These are phyloP conservation scores for Dictyophora rubrovolvata DNA, from an alignment of 768 basidiomycete genomes.

Conservation along the genomic window DNA sequence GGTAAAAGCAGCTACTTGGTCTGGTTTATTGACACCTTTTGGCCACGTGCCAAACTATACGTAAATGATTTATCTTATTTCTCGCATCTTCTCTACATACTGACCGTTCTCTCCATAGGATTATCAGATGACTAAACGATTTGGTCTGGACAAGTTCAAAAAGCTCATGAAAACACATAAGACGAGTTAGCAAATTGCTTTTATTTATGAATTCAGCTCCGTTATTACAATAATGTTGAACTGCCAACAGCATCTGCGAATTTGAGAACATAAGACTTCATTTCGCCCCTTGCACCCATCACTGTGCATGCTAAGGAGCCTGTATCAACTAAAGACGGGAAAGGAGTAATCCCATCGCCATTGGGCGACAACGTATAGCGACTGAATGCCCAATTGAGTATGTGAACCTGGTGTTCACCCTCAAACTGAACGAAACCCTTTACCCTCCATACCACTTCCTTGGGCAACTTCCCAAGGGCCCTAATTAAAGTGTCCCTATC, in stretches of 20 bases:
- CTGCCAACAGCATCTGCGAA: conserved; percentile 41
- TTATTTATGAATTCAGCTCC: background rate
- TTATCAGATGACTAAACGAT: background rate
- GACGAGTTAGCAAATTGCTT: background rate
- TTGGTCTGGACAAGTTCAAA: conserved; percentile 8
- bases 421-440: conserved; percentile 72
- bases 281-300: conserved; percentile 87
- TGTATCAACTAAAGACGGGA: conserved; percentile 16
- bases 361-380: conserved; percentile 54
- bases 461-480: conserved; percentile 45
- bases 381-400: conserved; percentile 93
- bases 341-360: conserved; percentile 11
- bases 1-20: background rate
- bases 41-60: conserved; percentile 1
- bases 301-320: conserved; percentile 57
- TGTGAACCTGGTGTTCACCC: conserved; percentile 29
- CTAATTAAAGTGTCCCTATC: conserved; percentile 29
- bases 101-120: background rate
- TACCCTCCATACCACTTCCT: conserved; percentile 68
- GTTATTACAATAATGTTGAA: conserved; percentile 19
- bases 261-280: conserved; percentile 42
- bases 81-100: background rate
- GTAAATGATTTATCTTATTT: background rate
- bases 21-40: conserved; percentile 9
- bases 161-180: background rate